A percentile compares a stretch with the other conserved stretches of the same genome.
These are phyloP conservation scores for Fraxinus paxiana DNA, from an alignment of 305 asterid genomes.

Conservation along the genomic window DNA sequence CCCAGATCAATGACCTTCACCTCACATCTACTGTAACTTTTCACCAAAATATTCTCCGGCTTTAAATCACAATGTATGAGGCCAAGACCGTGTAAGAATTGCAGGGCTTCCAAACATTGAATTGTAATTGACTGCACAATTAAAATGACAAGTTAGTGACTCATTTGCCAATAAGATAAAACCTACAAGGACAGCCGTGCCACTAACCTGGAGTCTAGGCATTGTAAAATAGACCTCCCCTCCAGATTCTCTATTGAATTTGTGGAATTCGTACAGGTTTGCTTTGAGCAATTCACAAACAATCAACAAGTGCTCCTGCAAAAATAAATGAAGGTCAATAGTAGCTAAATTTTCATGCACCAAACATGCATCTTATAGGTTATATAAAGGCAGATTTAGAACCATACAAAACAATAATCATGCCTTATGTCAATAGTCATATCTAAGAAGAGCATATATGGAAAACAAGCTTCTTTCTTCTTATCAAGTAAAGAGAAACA, in stretches of 20 bases:
- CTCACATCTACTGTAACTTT: conserved; percentile 98
- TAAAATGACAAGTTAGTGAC: conserved; percentile 25
- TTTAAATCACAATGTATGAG: conserved; percentile 96
- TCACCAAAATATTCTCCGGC: conserved; percentile 96
- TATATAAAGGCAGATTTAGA: neutral
- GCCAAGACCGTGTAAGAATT: conserved; percentile 83
- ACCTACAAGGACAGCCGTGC: conserved; percentile 13
- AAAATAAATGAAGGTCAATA: conserved; percentile 14
- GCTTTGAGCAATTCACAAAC: conserved; percentile 95
- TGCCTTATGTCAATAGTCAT: neutral
- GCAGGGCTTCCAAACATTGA: conserved; percentile 96
- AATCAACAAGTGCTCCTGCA: conserved; percentile 91
- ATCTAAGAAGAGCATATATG: neutral
- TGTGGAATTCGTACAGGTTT: conserved; percentile 87
- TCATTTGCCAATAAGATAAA: conserved; percentile 6
- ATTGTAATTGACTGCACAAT: conserved; percentile 78
- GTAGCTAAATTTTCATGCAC: conserved; percentile 3
- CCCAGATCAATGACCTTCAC: conserved; percentile 96
- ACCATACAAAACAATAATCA: neutral
- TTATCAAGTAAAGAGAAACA: neutral
- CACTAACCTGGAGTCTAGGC: conserved; percentile 92
- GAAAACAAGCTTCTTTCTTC: neutral
- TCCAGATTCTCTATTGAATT: conserved; percentile 94
- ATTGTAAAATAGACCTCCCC: conserved; percentile 96
- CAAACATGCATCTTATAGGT: conserved; percentile 13